Conservation (phyloP, 345 rosid genomes). For the Ceriops tagal region DNA sequence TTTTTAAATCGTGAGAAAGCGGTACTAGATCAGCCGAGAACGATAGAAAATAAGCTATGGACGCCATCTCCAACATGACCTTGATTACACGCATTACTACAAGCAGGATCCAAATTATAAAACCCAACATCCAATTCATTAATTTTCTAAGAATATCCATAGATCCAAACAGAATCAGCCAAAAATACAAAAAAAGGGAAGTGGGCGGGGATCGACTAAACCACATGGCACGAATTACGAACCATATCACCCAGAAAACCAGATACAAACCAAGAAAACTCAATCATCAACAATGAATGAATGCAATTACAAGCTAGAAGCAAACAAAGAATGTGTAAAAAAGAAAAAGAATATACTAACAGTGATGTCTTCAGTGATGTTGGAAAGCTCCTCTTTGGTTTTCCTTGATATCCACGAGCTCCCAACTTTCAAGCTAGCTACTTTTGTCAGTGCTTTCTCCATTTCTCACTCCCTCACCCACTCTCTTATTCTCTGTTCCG, state of each 20-base stretch:
- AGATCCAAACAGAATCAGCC: slow-evolving; percentile 21
- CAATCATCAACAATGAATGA: neutral
- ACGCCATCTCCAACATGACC: neutral
- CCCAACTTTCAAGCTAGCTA: slow-evolving; percentile 23
- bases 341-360: slow-evolving; percentile 7
- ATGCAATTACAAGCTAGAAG: neutral
- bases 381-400: slow-evolving; percentile 35
- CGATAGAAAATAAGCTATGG: neutral
- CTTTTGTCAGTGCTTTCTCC: slow-evolving; percentile 83
- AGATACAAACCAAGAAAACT: neutral
- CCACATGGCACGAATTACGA: slow-evolving; percentile 28
- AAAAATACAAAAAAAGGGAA: neutral
- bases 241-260: slow-evolving; percentile 3
- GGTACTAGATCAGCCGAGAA: neutral
- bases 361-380: slow-evolving; percentile 28
- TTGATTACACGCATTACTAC: neutral
- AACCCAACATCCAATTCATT: slow-evolving; percentile 13
- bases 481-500: neutral
- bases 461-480: slow-evolving; percentile 26
- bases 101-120: neutral
- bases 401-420: slow-evolving; percentile 35
- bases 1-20: neutral
- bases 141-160: slow-evolving; percentile 6
- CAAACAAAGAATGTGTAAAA: neutral
- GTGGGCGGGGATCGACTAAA: slow-evolving; percentile 16